Percentiles rank a stretch among this genome's conserved stretches.
phyloP scores from a whole-genome alignment of 2,329 filamentous ascomycete genomes.

The Blastomyces parvus region DNA sequence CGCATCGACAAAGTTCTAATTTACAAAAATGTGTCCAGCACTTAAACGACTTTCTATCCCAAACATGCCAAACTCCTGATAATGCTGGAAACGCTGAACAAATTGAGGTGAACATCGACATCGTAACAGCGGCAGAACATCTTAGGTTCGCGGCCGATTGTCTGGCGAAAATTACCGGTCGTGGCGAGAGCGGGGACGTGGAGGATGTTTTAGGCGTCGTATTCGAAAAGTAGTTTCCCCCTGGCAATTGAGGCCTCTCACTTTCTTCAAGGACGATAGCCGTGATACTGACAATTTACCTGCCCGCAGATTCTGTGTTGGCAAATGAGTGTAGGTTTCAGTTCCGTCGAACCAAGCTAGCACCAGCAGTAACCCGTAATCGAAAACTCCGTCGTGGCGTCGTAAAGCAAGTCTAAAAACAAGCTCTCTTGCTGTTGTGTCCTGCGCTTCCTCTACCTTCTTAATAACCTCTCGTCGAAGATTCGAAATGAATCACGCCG shows the following conservation, averaged over 20 bases:
- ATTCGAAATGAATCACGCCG: not conserved
- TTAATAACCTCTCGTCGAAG: not conserved
- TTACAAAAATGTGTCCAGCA: slow-evolving; percentile 62
- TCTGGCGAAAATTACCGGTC: slow-evolving; percentile 79
- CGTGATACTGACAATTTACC: slow-evolving; percentile 11
- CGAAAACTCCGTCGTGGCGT: slow-evolving; percentile 6
- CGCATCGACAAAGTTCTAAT: slow-evolving; percentile 76
- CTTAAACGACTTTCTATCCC: slow-evolving; percentile 62
- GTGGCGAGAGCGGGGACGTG: slow-evolving; percentile 75
- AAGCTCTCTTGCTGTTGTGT: not conserved
- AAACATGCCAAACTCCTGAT: slow-evolving; percentile 35
- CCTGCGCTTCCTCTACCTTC: not conserved
- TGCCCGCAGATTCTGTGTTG: slow-evolving; percentile 46
- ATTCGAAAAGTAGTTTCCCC: slow-evolving; percentile 74
- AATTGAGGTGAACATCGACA: slow-evolving; percentile 48
- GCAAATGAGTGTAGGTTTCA: slow-evolving; percentile 34
- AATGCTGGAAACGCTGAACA: slow-evolving; percentile 14
- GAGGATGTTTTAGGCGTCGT: slow-evolving; percentile 94
- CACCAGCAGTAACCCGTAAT: slow-evolving; percentile 1
- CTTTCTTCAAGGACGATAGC: slow-evolving; percentile 11
- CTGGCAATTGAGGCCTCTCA: slow-evolving; percentile 1
- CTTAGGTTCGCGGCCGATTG: slow-evolving; percentile 70
- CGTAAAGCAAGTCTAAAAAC: not conserved
- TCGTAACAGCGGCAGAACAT: slow-evolving; percentile 84
- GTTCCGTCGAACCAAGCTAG: not conserved